Evolutionary conservation across 202 grass and related monocot species (phyloP), one percentile per base, ranked within the genome.

Genomic region (Saccharum hybrid): DNA sequence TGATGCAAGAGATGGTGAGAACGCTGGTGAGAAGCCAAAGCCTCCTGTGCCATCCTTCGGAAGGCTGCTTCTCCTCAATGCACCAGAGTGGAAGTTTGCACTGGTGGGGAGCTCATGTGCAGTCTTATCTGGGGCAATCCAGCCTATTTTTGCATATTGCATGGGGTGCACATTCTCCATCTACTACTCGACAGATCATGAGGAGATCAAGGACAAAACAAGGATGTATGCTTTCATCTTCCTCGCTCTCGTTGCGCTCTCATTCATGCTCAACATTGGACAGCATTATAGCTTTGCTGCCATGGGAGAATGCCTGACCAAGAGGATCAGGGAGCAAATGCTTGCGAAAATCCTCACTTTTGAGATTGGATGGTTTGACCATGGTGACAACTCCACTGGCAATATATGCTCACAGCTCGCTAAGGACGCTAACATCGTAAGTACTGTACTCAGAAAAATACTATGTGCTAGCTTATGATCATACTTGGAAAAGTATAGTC

Each of bases 301-400:
- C 51, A 97, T 97, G 94, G 92, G 91, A 5, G 94, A 94, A 62
- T 94, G 84, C 68, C 83, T 97, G n/a, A 97, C 94, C 74, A 97
- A 92, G 94, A 94, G 94, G 86, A 79, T 94, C 22, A 88, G 94
- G 83, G 66, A 88, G 51, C 74, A 72, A 19, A 97, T 97, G 94
- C 85, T 97, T 10, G 67, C 66, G 12, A 92, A 97, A 84, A 94
- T 94, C 37, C 85, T 97, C 39, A 97, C 91, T 54, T 97, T 94
- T 11, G 94, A 97, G 71, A 79, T 97, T 6, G 94, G 89, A 2
- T 97, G 94, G 94, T 97, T 92, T 0, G 92, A 97, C 65, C 82
- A 84, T 23, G 94, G 90, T 0, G 83, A 97, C 66, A 94, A 94
- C 80, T 92, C 91, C 38, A 94, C 80, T 5, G 94, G 92, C 1